Conservation (phyloP, 179 eudicot genomes). For the Silene noctiflora region DNA sequence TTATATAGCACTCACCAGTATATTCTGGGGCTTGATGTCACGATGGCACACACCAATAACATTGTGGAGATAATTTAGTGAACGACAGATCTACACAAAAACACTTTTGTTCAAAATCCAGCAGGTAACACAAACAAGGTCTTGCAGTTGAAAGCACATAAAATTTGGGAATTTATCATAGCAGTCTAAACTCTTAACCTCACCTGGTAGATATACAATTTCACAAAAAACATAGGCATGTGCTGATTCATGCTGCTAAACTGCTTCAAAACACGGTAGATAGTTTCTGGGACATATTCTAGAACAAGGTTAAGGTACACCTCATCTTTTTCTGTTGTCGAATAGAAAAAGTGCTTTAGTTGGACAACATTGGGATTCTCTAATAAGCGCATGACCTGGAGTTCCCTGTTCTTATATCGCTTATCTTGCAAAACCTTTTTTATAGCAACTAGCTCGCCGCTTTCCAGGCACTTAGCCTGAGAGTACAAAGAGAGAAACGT, state of each 20-base stretch:
- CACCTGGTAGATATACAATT: constrained; percentile 59
- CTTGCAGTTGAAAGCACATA: not conserved
- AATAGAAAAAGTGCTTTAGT: constrained; percentile 71
- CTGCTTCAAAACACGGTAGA: constrained; percentile 65
- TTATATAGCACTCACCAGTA: constrained; percentile 50
- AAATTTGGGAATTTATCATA: not conserved
- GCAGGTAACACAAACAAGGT: not conserved
- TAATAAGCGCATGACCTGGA: constrained; percentile 77
- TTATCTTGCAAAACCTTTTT: constrained; percentile 92
- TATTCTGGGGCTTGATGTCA: constrained; percentile 89
- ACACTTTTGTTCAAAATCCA: constrained; percentile 2
- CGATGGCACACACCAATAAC: constrained; percentile 94
- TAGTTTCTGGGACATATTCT: constrained; percentile 81
- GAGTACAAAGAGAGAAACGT: not conserved
- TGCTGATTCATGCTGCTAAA: constrained; percentile 59
- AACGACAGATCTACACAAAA: constrained; percentile 68
- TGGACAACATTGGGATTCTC: constrained; percentile 77
- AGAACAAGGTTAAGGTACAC: constrained; percentile 83
- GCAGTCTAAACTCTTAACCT: constrained; percentile 3
- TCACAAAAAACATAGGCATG: constrained; percentile 65
- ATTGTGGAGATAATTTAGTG: constrained; percentile 76
- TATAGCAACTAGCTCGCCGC: constrained; percentile 84
- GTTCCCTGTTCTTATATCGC: constrained; percentile 94
- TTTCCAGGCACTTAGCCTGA: constrained; percentile 88
- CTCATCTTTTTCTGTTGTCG: constrained; percentile 84